Evolutionary conservation across 257 asterid species (phyloP).

Genomic region (Phtheirospermum japonicum): DNA sequence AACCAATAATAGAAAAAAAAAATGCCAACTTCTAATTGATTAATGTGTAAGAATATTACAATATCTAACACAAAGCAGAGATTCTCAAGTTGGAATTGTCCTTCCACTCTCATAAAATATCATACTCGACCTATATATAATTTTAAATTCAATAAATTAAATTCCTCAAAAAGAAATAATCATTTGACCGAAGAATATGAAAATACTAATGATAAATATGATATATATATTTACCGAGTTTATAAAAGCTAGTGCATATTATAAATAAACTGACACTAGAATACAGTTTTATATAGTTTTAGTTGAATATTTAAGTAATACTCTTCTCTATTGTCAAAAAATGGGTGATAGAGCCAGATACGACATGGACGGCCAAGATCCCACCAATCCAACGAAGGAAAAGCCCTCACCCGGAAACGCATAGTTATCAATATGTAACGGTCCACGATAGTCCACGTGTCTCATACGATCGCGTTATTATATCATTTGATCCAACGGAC

Average conservation of each 20-base stretch:
- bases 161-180: no score
- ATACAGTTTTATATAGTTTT: no score
- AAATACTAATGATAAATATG: no score
- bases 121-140: no score
- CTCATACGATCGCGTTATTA: slow-evolving; percentile 26
- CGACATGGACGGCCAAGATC: slow-evolving; percentile 13
- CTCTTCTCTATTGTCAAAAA: not conserved
- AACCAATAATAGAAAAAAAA: no score
- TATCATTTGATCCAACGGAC: slow-evolving; percentile 33
- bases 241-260: no score
- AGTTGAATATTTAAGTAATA: no score
- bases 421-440: slow-evolving; percentile 28
- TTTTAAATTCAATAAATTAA: no score
- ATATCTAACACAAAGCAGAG: not conserved
- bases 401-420: not conserved
- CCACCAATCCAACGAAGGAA: slow-evolving; percentile 14
- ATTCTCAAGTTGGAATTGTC: not conserved
- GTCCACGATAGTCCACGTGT: slow-evolving; percentile 29
- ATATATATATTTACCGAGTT: no score
- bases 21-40: slow-evolving; percentile 12
- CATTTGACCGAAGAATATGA: no score
- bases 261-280: no score
- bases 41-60: slow-evolving; percentile 19
- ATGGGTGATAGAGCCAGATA: no score
- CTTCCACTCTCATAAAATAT: not conserved